Percentiles rank a stretch among this genome's conserved stretches.
phyloP scores from a whole-genome alignment of 805 yeast genomes.

The Saccharomycopsis fibuligera region DNA sequence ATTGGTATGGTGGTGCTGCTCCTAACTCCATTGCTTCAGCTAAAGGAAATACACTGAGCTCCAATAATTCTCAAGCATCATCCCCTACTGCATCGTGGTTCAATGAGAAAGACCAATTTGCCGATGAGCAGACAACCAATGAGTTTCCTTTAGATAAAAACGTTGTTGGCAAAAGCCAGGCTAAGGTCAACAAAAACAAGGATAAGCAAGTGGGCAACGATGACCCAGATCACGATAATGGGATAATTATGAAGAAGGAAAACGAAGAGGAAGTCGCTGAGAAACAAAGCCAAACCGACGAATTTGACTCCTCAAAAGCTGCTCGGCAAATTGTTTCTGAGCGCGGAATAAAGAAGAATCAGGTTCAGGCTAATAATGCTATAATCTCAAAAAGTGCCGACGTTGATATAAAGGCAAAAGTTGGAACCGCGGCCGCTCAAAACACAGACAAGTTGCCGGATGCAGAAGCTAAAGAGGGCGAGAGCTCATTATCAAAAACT shows the following conservation, averaged over 20 bases:
- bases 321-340: too few species aligned
- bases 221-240: too few species aligned
- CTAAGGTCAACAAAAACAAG: not conserved
- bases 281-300: not conserved
- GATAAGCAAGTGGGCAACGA: not conserved
- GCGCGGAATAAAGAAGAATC: too few species aligned
- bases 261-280: not conserved
- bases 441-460: not conserved
- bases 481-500: slow-evolving; percentile 1
- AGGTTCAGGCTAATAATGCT: too few species aligned
- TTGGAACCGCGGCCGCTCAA: not conserved
- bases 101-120: not conserved
- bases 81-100: not conserved
- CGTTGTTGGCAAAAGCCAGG: too few species aligned
- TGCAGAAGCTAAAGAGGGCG: not conserved
- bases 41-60: not conserved
- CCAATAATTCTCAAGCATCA: not conserved
- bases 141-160: too few species aligned
- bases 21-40: not conserved
- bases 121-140: too few species aligned
- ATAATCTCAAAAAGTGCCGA: too few species aligned
- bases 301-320: too few species aligned
- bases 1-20: slow-evolving; percentile 2
- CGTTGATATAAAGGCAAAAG: too few species aligned
- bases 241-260: not conserved